Evolutionary conservation across 2,329 filamentous ascomycete species (phyloP).

Genomic region (Cladobotryum protrusum): DNA sequence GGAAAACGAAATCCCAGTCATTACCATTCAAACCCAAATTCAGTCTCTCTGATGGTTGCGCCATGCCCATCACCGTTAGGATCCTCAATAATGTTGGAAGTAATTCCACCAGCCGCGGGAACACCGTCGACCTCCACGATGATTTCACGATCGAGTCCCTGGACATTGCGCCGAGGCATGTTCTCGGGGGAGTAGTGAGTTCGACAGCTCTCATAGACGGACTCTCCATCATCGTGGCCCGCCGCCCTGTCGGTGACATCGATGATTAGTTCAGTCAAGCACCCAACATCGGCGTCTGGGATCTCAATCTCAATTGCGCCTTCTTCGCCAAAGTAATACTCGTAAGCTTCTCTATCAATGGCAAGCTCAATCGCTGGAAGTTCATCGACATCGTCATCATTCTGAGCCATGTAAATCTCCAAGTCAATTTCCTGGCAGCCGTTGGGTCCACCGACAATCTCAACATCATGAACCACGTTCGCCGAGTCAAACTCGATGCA

Average conservation of each 20-base stretch:
- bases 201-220: not conserved
- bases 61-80: not conserved
- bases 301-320: conserved; percentile 25
- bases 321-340: conserved; percentile 16
- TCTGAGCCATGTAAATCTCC: conserved; percentile 23
- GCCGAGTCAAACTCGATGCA: conserved; percentile 13
- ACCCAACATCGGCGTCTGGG: conserved; percentile 15
- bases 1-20: too few relatives aligned
- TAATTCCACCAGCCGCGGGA: too few relatives aligned
- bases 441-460: conserved; percentile 15
- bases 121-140: not conserved
- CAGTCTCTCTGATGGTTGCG: conserved; percentile 9
- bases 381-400: conserved; percentile 19
- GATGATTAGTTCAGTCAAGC: conserved; percentile 12
- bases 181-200: not conserved
- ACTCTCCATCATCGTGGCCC: not conserved
- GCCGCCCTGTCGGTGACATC: not conserved
- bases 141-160: too few relatives aligned
- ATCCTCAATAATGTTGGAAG: conserved; percentile 7
- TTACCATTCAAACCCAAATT: conserved; percentile 14
- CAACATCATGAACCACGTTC: conserved; percentile 23
- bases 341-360: conserved; percentile 23
- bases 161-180: too few relatives aligned
- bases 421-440: conserved; percentile 18
- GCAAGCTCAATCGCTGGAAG: conserved; percentile 26